Evolutionary conservation across 1,139 yeast species (phyloP).

Genomic region (Starmera stellimalicola): DNA sequence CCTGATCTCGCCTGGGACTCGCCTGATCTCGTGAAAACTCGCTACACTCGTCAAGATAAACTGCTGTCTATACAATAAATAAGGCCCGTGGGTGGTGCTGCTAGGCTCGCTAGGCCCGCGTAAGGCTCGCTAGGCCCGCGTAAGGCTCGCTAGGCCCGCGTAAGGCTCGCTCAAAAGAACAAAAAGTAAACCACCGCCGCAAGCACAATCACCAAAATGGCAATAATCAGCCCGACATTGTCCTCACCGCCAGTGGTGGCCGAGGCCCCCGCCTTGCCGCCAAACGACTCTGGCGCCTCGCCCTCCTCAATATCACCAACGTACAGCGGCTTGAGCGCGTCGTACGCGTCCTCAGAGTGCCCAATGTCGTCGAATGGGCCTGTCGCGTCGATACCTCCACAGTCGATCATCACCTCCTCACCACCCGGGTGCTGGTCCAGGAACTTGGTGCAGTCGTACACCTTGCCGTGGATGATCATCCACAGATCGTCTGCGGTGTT

Average conservation of each 20-base stretch:
- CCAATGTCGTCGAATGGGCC: slow-evolving; percentile 95
- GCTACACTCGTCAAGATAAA: too few species aligned
- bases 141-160: too few species aligned
- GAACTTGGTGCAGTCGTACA: slow-evolving; percentile 76
- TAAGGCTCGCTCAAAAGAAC: too few species aligned
- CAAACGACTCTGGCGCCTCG: slow-evolving; percentile 19
- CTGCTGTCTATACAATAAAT: too few species aligned
- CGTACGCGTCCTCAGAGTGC: slow-evolving; percentile 93
- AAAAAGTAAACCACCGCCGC: slow-evolving; percentile 50
- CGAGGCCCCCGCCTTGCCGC: slow-evolving; percentile 10
- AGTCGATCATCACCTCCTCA: slow-evolving; percentile 87
- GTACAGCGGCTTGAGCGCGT: slow-evolving; percentile 53
- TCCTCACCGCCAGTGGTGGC: slow-evolving; percentile 25
- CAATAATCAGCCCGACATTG: slow-evolving; percentile 30
- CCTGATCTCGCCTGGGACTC: too few species aligned
- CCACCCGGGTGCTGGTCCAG: slow-evolving; percentile 99
- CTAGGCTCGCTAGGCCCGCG: too few species aligned
- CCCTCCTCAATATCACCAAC: slow-evolving; percentile 57
- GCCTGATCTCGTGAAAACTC: too few species aligned
- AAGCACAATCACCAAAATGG: slow-evolving; percentile 40
- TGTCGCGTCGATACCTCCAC: slow-evolving; percentile 91
- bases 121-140: too few species aligned
- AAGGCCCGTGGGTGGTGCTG: too few species aligned
- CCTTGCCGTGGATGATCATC: slow-evolving; percentile 86
- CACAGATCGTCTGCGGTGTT: slow-evolving; percentile 73